Conservation (phyloP, 176 grass and related monocot species). For the Avena sativa region DNA sequence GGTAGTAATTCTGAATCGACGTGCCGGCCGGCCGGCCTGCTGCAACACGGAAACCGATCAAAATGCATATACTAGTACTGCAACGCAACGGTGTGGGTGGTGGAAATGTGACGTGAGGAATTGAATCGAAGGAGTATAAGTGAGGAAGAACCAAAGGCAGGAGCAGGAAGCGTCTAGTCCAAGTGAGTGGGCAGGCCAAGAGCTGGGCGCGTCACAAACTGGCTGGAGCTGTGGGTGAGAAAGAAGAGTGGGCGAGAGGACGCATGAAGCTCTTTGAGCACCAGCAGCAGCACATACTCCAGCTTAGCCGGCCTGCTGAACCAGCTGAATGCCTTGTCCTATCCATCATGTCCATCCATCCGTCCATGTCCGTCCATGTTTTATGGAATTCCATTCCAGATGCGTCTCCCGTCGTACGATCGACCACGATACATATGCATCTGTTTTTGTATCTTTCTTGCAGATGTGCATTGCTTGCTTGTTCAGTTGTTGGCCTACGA, state of each 20-base stretch:
- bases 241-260: neutral
- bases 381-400: neutral
- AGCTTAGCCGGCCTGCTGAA: neutral
- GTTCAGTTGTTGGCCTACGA: neutral
- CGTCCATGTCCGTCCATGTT: neutral
- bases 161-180: conserved; percentile 37
- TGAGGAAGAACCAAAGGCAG: too few species aligned
- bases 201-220: conserved; percentile 44
- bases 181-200: neutral
- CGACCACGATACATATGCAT: neutral
- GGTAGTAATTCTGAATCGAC: too few species aligned
- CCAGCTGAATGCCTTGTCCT: conserved; percentile 45
- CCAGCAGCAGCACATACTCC: too few species aligned
- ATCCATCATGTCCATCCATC: neutral
- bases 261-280: neutral
- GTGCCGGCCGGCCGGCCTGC: too few species aligned
- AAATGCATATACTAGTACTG: too few species aligned
- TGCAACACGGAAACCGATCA: too few species aligned
- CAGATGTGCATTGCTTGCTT: neutral
- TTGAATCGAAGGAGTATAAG: conserved; percentile 10
- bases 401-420: neutral
- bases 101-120: conserved; percentile 29
- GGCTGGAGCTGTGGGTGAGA: conserved; percentile 55
- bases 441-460: neutral
- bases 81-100: conserved; percentile 6